Conservation (phyloP, 2,329 filamentous ascomycete genomes). For the Beauveria australis region DNA sequence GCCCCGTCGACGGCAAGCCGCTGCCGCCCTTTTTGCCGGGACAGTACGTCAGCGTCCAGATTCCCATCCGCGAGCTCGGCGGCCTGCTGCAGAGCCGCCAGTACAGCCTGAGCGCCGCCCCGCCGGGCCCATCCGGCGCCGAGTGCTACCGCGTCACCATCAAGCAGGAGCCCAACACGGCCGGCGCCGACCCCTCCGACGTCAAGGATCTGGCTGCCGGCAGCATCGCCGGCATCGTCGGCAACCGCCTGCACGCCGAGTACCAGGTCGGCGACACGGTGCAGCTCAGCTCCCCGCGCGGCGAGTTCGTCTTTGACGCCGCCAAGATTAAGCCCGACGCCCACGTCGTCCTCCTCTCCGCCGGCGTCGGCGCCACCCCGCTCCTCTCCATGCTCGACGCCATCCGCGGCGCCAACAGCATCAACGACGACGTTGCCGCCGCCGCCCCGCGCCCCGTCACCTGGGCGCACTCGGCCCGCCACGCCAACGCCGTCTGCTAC, state of each 20-base stretch:
- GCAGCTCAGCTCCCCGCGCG: conserved; percentile 46
- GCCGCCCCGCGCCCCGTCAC: conserved; percentile 38
- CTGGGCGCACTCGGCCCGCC: conserved; percentile 55
- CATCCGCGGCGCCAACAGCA: conserved; percentile 26
- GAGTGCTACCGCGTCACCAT: conserved; percentile 63
- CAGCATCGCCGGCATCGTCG: conserved; percentile 39
- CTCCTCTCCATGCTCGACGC: conserved; percentile 58
- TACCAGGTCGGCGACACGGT: conserved; percentile 44
- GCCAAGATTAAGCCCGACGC: conserved; percentile 29
- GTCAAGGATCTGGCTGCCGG: conserved; percentile 21
- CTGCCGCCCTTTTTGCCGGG: conserved; percentile 60
- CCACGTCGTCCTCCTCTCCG: conserved; percentile 58
- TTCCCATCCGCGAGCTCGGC: conserved; percentile 49
- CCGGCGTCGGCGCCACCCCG: conserved; percentile 61
- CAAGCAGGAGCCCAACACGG: conserved; percentile 47
- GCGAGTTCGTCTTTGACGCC: conserved; percentile 54
- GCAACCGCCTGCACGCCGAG: conserved; percentile 42
- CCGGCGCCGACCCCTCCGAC: conserved; percentile 18
- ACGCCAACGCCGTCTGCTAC: conserved; percentile 46
- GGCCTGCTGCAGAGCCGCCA: conserved; percentile 63
- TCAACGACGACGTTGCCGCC: conserved; percentile 19
- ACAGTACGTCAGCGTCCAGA: conserved; percentile 62
- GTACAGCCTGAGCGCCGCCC: conserved; percentile 62
- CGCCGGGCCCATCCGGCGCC: conserved; percentile 14
- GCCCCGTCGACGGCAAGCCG: conserved; percentile 45